These are phyloP conservation scores for Inga oerstediana DNA, from an alignment of 306 rosid species.

Conservation along the genomic window DNA sequence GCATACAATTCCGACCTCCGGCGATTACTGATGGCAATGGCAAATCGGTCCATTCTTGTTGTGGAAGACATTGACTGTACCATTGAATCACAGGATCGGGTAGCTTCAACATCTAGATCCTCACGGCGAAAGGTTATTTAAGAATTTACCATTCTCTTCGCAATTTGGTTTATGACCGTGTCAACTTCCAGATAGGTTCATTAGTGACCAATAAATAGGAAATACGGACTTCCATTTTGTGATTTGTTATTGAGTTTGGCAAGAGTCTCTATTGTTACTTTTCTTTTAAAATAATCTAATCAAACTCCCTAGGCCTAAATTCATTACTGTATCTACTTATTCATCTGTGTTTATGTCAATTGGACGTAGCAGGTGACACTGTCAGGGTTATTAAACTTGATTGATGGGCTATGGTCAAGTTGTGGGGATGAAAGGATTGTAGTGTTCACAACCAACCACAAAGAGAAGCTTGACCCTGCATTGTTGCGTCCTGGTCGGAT, in stretches of 20 bases:
- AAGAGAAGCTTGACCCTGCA: slow-evolving; percentile 45
- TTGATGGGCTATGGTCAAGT: slow-evolving; percentile 55
- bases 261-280: not conserved
- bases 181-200: not conserved
- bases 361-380: slow-evolving; percentile 36
- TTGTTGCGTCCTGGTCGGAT: slow-evolving; percentile 49
- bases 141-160: not conserved
- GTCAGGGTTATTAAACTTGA: slow-evolving; percentile 45
- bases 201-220: not conserved
- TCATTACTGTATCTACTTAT: not conserved
- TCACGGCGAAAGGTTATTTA: slow-evolving; percentile 30
- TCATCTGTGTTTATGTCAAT: not conserved
- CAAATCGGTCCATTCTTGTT: slow-evolving; percentile 72
- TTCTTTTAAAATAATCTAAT: not conserved
- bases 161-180: not conserved
- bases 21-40: slow-evolving; percentile 49
- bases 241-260: not conserved
- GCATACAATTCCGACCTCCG: slow-evolving; percentile 47
- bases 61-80: slow-evolving; percentile 85
- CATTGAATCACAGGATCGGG: slow-evolving; percentile 53
- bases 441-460: slow-evolving; percentile 55
- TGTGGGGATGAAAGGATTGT: slow-evolving; percentile 54
- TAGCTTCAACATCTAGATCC: not conserved
- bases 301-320: not conserved
- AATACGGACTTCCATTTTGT: not conserved